Percentiles rank a stretch among this genome's conserved stretches.
phyloP scores from a whole-genome alignment of 2,329 filamentous ascomycete species.

The Eutypella sp. region DNA sequence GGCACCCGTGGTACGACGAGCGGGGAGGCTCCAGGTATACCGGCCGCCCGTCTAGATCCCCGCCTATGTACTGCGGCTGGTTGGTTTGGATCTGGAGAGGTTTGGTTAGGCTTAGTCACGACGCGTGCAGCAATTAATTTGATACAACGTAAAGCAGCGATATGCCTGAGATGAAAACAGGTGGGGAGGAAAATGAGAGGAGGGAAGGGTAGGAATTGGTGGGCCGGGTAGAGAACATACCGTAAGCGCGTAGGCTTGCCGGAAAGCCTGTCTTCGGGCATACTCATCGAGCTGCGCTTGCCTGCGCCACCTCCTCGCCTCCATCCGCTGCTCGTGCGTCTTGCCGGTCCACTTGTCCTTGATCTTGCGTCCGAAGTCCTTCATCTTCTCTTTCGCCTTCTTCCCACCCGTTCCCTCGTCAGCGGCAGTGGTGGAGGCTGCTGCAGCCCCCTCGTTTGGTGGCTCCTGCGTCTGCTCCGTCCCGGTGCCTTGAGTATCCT shows the following conservation, averaged over 20 bases:
- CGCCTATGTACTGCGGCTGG: constrained; percentile 50
- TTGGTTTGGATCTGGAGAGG: constrained; percentile 36
- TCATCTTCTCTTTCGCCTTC: neutral
- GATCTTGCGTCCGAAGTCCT: constrained; percentile 48
- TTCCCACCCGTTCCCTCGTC: constrained; percentile 4
- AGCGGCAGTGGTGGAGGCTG: too few species aligned
- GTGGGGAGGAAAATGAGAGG: neutral
- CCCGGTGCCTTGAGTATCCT: too few species aligned
- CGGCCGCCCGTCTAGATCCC: constrained; percentile 47
- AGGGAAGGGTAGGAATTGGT: neutral
- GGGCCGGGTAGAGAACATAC: constrained; percentile 14
- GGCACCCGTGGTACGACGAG: constrained; percentile 18
- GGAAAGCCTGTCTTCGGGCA: constrained; percentile 43
- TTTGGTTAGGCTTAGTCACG: neutral
- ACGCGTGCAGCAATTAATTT: neutral
- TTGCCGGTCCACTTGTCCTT: constrained; percentile 55
- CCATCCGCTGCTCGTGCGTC: constrained; percentile 50
- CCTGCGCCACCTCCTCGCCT: constrained; percentile 38
- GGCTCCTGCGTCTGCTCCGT: constrained; percentile 20
- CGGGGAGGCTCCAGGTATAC: constrained; percentile 55
- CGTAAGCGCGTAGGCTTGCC: constrained; percentile 45
- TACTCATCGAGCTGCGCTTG: constrained; percentile 48
- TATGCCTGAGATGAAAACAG: neutral
- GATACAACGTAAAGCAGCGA: neutral
- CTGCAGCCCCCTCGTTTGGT: too few species aligned